A percentile compares a stretch with the other conserved stretches of the same genome.
Evolutionary conservation across 176 grass and related monocot genomes (phyloP).

Genomic region (Carex cristatella): DNA sequence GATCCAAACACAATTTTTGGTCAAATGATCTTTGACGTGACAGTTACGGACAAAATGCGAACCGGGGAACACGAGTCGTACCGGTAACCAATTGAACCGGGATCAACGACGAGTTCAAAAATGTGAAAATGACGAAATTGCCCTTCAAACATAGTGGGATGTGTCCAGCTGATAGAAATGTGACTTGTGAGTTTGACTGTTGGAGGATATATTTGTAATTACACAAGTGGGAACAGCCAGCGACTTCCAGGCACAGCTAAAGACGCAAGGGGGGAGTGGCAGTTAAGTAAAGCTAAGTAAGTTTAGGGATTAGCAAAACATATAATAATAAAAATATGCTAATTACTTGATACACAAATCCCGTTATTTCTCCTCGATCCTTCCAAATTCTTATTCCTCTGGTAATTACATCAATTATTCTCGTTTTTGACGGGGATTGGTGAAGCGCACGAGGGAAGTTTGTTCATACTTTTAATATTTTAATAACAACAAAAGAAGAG

Average conservation of each 20-base stretch:
- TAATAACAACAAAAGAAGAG: neutral
- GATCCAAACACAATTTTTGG: neutral
- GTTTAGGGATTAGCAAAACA: slow-evolving; percentile 2
- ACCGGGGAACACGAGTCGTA: neutral
- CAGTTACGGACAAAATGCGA: neutral
- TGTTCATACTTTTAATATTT: neutral
- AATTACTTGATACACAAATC: slow-evolving; percentile 2
- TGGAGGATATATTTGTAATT: neutral
- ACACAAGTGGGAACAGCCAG: neutral
- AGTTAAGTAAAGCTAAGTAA: neutral
- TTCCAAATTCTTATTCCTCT: slow-evolving; percentile 17
- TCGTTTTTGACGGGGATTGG: slow-evolving; percentile 5
- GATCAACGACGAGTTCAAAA: neutral
- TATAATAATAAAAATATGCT: neutral
- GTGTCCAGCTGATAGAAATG: too few species aligned
- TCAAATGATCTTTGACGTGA: neutral
- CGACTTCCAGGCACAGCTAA: neutral
- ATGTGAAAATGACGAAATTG: neutral
- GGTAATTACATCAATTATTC: slow-evolving; percentile 4
- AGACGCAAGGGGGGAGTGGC: neutral
- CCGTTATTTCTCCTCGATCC: slow-evolving; percentile 17
- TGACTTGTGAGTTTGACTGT: neutral
- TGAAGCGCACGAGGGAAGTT: neutral
- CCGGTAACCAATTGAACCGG: neutral
- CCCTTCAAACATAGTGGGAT: too few species aligned